Evolutionary conservation across 108 stramenopile species (phyloP).

Genomic region (Fragilaria crotonensis): DNA sequence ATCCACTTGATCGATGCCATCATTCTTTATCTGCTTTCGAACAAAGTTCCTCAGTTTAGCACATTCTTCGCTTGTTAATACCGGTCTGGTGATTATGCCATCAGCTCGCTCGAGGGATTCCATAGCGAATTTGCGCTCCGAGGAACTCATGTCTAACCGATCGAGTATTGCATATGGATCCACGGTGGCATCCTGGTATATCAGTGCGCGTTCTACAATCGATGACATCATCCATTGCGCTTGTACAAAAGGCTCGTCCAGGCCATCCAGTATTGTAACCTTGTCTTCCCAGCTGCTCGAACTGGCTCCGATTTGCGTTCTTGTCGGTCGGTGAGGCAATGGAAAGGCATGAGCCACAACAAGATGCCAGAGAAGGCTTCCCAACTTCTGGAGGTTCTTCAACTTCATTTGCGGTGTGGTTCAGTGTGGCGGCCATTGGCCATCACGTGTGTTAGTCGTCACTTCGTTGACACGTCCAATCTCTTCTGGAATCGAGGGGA

Average conservation of each 20-base stretch:
- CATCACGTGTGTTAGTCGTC: no score
- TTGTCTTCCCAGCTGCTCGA: no score
- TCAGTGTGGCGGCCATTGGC: no score
- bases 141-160: conserved; percentile 2
- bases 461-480: no score
- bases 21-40: conserved; percentile 2
- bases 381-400: no score
- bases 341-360: no score
- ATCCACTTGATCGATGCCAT: conserved; percentile 5
- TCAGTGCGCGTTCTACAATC: conserved; percentile 9
- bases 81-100: neutral
- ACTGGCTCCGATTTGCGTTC: no score
- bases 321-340: no score
- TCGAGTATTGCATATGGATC: conserved; percentile 4
- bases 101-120: neutral
- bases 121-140: conserved; percentile 2
- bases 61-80: conserved; percentile 4
- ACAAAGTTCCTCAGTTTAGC: conserved; percentile 3
- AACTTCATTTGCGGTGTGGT: no score
- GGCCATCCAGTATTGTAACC: neutral
- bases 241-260: neutral
- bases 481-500: no score
- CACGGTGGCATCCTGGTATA: neutral
- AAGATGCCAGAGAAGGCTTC: no score
- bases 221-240: conserved; percentile 9